Base-by-base conservation (phyloP, 176 grass and related monocot genomes). In the Carex cristatella region DNA sequence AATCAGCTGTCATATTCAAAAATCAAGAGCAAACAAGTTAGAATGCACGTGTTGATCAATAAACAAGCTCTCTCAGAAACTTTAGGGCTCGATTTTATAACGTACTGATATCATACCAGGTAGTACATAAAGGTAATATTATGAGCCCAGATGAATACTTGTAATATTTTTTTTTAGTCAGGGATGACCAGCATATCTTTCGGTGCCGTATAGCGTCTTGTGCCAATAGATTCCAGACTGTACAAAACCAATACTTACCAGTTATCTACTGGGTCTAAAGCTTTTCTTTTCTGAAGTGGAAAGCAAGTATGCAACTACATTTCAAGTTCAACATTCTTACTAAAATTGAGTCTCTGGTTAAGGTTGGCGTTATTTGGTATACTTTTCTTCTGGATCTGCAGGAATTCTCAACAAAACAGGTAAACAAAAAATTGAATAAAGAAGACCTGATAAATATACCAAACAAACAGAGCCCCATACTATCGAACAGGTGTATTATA, bases 1-100 rank as follows among this genome's bases (percentile, higher is more conserved):
- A 4, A 99, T 94, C 69, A 99, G 90, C 97, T 99, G 84, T 88
- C 86, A 1, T 18, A 37, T 68, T 37, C 64, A 81, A 90, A 86
- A 49, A 84, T 3, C 18, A 86, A 55, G 11, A 28, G 10, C 61
- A 49, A 33, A 54, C 14, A 79, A 16, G 51, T 79, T 58, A 40
- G 38, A 40, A 40, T 40, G 38, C 38, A 40, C 4, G 38, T 4
- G 3, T 40, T 40, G 38, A 40, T 40, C 38, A 40, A 40, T 4
- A 40, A 40, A 40, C 38, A 40, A 40, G 38, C 5, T 40, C 38
- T 40, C 38, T 40, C 38, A 40, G 38, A 40, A 40, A 40, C 38
- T 40, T 40, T 6, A 27, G 44, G 42, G 27, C n/a, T 48, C 10
- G 44, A 74, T 13, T 28, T 51, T 51, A 51, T 74, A 23, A 2